These are phyloP conservation scores for Lentinula sp. DNA, from an alignment of 768 basidiomycete species.

Conservation along the genomic window DNA sequence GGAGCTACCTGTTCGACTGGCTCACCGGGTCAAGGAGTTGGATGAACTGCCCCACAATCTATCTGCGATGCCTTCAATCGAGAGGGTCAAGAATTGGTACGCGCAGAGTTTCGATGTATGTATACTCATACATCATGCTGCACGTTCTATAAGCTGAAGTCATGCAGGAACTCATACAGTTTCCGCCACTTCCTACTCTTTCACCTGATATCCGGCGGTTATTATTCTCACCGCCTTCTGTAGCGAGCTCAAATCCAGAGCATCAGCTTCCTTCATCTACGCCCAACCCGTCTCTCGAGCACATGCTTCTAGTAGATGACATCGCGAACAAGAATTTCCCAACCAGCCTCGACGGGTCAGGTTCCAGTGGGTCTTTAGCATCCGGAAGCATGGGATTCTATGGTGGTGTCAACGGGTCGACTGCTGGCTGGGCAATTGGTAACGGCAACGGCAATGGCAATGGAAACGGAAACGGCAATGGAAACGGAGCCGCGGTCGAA, in stretches of 20 bases:
- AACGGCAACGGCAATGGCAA: background rate
- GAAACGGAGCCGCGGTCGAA: slow-evolving; percentile 19
- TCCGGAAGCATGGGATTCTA: slow-evolving; percentile 9
- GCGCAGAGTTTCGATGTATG: slow-evolving; percentile 95
- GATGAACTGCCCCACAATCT: slow-evolving; percentile 91
- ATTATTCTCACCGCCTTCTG: slow-evolving; percentile 18
- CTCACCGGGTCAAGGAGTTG: slow-evolving; percentile 93
- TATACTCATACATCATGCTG: slow-evolving; percentile 6
- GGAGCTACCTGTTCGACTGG: slow-evolving; percentile 91
- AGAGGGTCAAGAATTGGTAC: slow-evolving; percentile 97
- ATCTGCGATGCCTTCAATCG: slow-evolving; percentile 85
- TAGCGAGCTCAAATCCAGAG: slow-evolving; percentile 34
- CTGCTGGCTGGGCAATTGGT: slow-evolving; percentile 4
- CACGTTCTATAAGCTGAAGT: background rate
- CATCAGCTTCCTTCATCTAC: slow-evolving; percentile 60
- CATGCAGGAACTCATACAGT: slow-evolving; percentile 79
- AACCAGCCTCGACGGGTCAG: slow-evolving; percentile 15
- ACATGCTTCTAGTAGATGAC: slow-evolving; percentile 19
- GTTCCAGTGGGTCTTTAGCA: slow-evolving; percentile 11
- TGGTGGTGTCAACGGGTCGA: slow-evolving; percentile 5
- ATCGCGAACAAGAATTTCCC: slow-evolving; percentile 5
- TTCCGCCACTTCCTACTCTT: slow-evolving; percentile 65
- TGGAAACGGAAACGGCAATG: slow-evolving; percentile 19
- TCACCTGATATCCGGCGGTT: slow-evolving; percentile 65
- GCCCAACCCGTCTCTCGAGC: slow-evolving; percentile 72